phyloP scores from a whole-genome alignment of 2,329 filamentous ascomycete species.

The Spiromastix sp. region DNA sequence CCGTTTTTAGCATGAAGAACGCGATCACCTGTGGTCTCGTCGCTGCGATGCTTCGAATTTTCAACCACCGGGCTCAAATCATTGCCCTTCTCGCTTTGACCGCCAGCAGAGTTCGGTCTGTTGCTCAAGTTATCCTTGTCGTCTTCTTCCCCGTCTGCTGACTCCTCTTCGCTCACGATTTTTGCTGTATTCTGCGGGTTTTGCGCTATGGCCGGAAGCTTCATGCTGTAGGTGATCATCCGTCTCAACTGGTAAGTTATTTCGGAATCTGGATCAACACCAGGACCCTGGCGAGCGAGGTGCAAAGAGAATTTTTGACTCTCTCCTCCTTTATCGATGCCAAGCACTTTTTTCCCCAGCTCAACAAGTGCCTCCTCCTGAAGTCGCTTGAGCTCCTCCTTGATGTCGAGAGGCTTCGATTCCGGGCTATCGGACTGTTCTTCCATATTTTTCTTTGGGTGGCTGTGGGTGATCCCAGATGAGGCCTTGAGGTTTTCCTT shows the following conservation, averaged over 20 bases:
- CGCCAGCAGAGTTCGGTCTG: too few species aligned
- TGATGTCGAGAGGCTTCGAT: background rate
- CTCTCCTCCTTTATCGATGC: background rate
- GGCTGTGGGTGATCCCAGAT: background rate
- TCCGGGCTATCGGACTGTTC: background rate
- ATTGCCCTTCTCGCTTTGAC: too few species aligned
- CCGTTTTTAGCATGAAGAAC: too few species aligned
- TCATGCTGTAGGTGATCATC: too few species aligned
- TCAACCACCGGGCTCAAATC: too few species aligned
- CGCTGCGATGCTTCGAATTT: too few species aligned
- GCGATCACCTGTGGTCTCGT: too few species aligned
- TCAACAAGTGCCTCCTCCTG: conserved; percentile 12
- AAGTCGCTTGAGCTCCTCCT: conserved; percentile 14
- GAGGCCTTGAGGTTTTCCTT: background rate
- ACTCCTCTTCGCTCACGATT: too few species aligned
- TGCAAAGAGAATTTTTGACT: background rate
- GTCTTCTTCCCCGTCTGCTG: too few species aligned
- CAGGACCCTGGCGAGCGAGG: conserved; percentile 17
- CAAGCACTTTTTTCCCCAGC: background rate
- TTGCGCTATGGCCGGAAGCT: conserved; percentile 1
- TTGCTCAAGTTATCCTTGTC: too few species aligned
- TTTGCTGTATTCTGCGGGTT: conserved; percentile 3
- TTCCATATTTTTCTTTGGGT: background rate
- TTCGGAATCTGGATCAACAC: conserved; percentile 15
- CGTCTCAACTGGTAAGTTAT: too few species aligned